phyloP scores from a whole-genome alignment of 202 grass and related monocot species.

The Panicum hallii region DNA sequence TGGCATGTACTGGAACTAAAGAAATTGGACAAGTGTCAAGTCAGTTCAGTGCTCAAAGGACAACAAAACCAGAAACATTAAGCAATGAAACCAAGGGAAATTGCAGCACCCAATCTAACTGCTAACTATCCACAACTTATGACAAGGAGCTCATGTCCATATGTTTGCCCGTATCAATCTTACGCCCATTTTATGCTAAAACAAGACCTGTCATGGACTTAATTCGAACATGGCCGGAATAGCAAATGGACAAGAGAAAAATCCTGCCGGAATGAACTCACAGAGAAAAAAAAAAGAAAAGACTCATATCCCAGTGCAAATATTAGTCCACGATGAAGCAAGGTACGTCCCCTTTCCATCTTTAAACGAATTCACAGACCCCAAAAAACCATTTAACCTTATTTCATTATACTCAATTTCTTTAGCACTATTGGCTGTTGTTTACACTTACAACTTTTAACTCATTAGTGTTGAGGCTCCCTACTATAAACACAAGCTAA shows the following conservation, averaged over 20 bases:
- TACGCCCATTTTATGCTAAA: background rate
- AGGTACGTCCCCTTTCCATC: background rate
- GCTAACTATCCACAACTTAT: background rate
- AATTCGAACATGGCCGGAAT: background rate
- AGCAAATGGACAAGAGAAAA: background rate
- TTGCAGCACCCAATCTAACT: background rate
- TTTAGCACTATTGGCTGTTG: background rate
- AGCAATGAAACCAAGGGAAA: background rate
- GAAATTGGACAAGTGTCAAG: constrained; percentile 38
- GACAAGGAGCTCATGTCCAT: constrained; percentile 6
- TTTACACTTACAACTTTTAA: background rate
- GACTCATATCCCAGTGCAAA: background rate
- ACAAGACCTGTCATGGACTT: background rate
- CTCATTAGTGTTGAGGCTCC: background rate
- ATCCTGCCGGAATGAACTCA: background rate
- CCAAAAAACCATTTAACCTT: background rate
- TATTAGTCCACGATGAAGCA: background rate
- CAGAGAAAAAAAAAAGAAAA: background rate
- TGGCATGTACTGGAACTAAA: constrained; percentile 81
- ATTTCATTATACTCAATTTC: background rate
- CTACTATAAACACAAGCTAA: background rate
- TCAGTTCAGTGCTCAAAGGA: constrained; percentile 19
- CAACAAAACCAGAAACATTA: constrained; percentile 20
- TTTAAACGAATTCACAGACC: constrained; percentile 3
- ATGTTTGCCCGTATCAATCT: background rate